phyloP scores from a whole-genome alignment of 2,329 filamentous ascomycete genomes.

The Apiospora aurea region DNA sequence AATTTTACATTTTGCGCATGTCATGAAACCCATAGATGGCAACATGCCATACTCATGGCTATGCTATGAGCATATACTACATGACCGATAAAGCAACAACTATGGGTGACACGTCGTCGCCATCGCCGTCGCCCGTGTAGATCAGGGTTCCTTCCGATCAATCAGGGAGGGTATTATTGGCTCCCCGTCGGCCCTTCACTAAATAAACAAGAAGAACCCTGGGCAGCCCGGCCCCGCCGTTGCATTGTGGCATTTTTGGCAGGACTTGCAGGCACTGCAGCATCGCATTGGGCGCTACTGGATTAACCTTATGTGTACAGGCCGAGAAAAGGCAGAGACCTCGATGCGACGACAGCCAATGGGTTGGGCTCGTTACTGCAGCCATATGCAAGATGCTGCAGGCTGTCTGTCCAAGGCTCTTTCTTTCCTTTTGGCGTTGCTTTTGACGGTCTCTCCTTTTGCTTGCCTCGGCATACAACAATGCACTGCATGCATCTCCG shows the following conservation, averaged over 20 bases:
- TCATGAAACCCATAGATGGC: background rate
- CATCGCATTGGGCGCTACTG: slow-evolving; percentile 20
- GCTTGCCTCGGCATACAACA: background rate
- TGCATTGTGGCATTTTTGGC: slow-evolving; percentile 7
- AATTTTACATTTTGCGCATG: background rate
- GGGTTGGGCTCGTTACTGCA: background rate
- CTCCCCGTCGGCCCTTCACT: too few relatives aligned
- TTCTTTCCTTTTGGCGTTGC: background rate
- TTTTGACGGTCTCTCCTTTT: background rate
- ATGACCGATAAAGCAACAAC: background rate
- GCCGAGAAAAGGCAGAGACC: background rate
- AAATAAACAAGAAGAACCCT: too few relatives aligned
- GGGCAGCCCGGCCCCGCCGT: slow-evolving; percentile 12
- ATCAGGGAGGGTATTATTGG: too few relatives aligned
- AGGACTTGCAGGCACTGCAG: background rate
- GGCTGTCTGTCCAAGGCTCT: background rate
- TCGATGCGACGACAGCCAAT: slow-evolving; percentile 10
- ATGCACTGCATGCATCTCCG: background rate
- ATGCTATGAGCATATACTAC: background rate
- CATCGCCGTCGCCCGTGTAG: background rate
- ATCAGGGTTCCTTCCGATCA: background rate
- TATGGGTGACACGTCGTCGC: background rate
- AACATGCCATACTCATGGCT: background rate
- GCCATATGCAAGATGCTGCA: slow-evolving; percentile 7
- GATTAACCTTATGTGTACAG: background rate